phyloP scores from a whole-genome alignment of 2,329 filamentous ascomycete species.

The Myriosclerotinia curreyana region DNA sequence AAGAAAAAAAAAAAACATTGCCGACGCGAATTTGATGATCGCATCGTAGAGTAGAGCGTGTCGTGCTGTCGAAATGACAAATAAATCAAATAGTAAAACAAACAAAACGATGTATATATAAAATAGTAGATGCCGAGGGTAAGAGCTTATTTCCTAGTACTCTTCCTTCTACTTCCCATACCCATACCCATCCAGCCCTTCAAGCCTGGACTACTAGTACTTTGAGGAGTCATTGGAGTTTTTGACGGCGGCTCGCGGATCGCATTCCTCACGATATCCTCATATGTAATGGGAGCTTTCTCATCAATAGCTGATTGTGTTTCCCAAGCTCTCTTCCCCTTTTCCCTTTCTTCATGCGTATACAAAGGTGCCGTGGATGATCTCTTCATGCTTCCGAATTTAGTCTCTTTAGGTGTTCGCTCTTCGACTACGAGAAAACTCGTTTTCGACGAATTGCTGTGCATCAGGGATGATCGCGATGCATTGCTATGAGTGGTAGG shows the following conservation, averaged over 20 bases:
- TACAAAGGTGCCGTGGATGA: slow-evolving; percentile 10
- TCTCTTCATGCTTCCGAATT: slow-evolving; percentile 15
- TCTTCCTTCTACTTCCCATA: slow-evolving; percentile 28
- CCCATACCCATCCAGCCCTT: slow-evolving; percentile 17
- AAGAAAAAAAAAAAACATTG: background rate
- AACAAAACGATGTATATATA: background rate
- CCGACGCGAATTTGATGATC: slow-evolving; percentile 8
- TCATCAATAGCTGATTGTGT: slow-evolving; percentile 16
- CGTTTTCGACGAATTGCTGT: slow-evolving; percentile 16
- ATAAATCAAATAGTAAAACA: slow-evolving; percentile 1
- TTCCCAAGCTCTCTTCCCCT: background rate
- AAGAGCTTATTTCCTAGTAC: slow-evolving; percentile 23
- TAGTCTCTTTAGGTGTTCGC: slow-evolving; percentile 13
- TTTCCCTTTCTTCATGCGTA: slow-evolving; percentile 2
- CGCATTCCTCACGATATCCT: slow-evolving; percentile 30
- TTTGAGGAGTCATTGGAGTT: slow-evolving; percentile 1
- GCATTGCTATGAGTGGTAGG: slow-evolving; percentile 4
- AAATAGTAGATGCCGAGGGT: background rate
- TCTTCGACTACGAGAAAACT: slow-evolving; percentile 17
- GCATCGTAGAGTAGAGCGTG: slow-evolving; percentile 5
- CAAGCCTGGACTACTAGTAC: slow-evolving; percentile 11
- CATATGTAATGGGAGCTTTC: slow-evolving; percentile 25
- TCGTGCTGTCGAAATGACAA: slow-evolving; percentile 12
- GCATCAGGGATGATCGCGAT: slow-evolving; percentile 5
- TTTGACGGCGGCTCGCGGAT: slow-evolving; percentile 26